Evolutionary conservation across 2,329 filamentous ascomycete genomes (phyloP).

Genomic region (Sporothrix globosa): DNA sequence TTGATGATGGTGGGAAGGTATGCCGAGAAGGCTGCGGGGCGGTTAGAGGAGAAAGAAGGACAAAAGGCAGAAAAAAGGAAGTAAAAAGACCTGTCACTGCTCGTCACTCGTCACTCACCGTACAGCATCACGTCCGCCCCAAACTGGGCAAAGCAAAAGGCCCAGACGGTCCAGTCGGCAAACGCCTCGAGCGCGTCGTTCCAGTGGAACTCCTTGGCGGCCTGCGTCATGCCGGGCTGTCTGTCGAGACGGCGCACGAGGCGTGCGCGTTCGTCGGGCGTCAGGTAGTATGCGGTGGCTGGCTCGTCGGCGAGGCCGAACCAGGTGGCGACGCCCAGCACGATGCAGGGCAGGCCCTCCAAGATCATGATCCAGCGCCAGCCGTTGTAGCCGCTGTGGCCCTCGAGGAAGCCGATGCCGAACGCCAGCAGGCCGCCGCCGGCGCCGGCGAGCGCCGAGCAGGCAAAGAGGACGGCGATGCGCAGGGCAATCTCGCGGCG

Average conservation of each 20-base stretch:
- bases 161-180: constrained; percentile 75
- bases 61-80: neutral
- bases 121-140: constrained; percentile 77
- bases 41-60: neutral
- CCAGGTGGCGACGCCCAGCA: constrained; percentile 59
- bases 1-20: constrained; percentile 80
- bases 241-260: constrained; percentile 39
- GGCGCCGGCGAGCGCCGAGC: constrained; percentile 70
- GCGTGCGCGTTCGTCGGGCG: constrained; percentile 55
- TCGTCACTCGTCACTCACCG: constrained; percentile 44
- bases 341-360: constrained; percentile 51
- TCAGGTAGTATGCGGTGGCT: constrained; percentile 64
- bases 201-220: constrained; percentile 54
- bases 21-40: constrained; percentile 58
- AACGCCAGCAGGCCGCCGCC: constrained; percentile 71
- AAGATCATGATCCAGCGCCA: constrained; percentile 77
- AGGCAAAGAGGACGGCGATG: constrained; percentile 71
- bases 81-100: no score
- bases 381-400: constrained; percentile 60
- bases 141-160: constrained; percentile 71
- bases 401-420: constrained; percentile 72
- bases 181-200: constrained; percentile 68
- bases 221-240: constrained; percentile 54
- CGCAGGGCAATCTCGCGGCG: constrained; percentile 71
- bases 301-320: constrained; percentile 65